These are phyloP conservation scores for Anastatica hierochuntica DNA, from an alignment of 345 rosid species.

Conservation along the genomic window DNA sequence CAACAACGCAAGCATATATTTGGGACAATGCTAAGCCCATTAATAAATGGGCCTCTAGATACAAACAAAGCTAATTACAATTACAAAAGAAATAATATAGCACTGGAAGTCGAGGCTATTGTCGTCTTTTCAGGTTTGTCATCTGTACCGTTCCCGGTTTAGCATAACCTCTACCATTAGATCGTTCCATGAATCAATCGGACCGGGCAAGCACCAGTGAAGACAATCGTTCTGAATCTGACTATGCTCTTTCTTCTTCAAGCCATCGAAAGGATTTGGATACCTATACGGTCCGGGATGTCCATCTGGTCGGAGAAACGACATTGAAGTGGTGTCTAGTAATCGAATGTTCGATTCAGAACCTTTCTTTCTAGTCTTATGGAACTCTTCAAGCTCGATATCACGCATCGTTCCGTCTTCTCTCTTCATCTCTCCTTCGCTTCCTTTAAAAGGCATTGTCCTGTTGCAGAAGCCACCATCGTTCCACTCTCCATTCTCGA, in stretches of 20 bases:
- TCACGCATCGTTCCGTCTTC: slow-evolving; percentile 40
- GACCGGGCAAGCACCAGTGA: slow-evolving; percentile 99
- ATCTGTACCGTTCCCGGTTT: slow-evolving; percentile 11
- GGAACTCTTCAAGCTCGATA: slow-evolving; percentile 56
- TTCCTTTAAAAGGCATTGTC: slow-evolving; percentile 45
- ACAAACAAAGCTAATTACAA: no score
- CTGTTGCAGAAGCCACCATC: slow-evolving; percentile 63
- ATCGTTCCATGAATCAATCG: slow-evolving; percentile 81
- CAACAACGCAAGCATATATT: no score
- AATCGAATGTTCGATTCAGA: slow-evolving; percentile 45
- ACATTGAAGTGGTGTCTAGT: slow-evolving; percentile 60
- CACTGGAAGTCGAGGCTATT: no score
- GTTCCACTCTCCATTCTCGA: slow-evolving; percentile 92
- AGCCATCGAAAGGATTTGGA: slow-evolving; percentile 43
- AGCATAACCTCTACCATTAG: slow-evolving; percentile 60
- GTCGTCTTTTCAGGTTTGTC: no score
- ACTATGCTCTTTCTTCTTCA: slow-evolving; percentile 44
- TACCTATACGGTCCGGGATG: slow-evolving; percentile 91
- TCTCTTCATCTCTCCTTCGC: slow-evolving; percentile 45
- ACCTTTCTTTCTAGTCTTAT: slow-evolving; percentile 28
- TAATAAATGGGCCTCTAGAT: no score
- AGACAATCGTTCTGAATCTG: slow-evolving; percentile 84
- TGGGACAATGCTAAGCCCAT: no score
- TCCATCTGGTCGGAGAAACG: slow-evolving; percentile 74
- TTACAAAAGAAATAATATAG: no score